Percentiles rank a stretch among this genome's conserved stretches.
Conservation (phyloP, 805 yeast genomes). For the Myxozyma lipomycoides region DNA sequence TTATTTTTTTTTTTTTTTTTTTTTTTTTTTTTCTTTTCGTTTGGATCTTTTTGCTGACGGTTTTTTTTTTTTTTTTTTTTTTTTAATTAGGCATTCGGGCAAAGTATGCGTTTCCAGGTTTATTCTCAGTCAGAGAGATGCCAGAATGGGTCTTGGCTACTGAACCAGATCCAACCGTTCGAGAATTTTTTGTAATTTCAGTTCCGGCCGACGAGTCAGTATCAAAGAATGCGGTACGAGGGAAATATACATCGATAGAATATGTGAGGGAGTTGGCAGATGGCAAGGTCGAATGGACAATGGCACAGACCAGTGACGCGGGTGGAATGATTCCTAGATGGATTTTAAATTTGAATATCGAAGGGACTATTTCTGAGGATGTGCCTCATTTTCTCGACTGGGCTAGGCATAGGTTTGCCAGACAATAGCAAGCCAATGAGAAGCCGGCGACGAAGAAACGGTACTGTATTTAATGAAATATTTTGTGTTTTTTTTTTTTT, state of each 20-base stretch:
- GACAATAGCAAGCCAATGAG: not conserved
- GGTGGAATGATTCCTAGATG: slow-evolving; percentile 41
- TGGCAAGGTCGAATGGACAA: slow-evolving; percentile 38
- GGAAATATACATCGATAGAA: slow-evolving; percentile 39
- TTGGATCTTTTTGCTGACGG: too few relatives aligned
- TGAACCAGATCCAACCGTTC: slow-evolving; percentile 32
- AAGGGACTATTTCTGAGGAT: slow-evolving; percentile 37
- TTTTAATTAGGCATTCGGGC: slow-evolving; percentile 6
- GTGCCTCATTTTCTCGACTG: slow-evolving; percentile 37
- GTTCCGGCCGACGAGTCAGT: slow-evolving; percentile 36
- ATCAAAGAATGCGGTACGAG: slow-evolving; percentile 30
- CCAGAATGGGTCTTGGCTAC: slow-evolving; percentile 36
- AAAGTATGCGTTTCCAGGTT: slow-evolving; percentile 38
- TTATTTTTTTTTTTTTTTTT: too few relatives aligned
- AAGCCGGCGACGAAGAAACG: too few relatives aligned
- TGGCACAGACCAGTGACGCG: slow-evolving; percentile 43
- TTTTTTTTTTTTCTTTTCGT: not conserved
- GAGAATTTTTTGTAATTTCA: slow-evolving; percentile 38
- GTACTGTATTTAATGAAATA: too few relatives aligned
- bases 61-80: too few relatives aligned
- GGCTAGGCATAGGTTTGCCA: slow-evolving; percentile 24
- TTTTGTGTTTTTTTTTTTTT: not conserved
- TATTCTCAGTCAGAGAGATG: slow-evolving; percentile 38
- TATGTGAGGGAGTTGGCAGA: slow-evolving; percentile 29
- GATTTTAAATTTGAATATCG: slow-evolving; percentile 38